phyloP scores from a whole-genome alignment of 2,329 filamentous ascomycete genomes.

The Fonsecaea erecta region DNA sequence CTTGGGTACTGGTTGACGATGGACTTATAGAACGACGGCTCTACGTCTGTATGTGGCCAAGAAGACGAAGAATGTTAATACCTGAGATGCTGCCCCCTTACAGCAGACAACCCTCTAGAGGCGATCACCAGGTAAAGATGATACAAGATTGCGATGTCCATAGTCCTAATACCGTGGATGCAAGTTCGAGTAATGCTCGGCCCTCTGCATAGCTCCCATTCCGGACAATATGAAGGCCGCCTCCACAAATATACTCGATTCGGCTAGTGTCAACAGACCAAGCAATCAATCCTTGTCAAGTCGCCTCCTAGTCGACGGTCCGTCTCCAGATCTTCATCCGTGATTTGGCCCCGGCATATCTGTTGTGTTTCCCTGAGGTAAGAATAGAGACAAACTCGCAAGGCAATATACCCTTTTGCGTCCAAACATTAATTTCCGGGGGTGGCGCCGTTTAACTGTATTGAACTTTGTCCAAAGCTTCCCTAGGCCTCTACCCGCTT shows the following conservation, averaged over 20 bases:
- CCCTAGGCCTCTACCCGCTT: background rate
- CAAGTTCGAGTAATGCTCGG: background rate
- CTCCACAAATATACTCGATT: background rate
- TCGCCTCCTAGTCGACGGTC: background rate
- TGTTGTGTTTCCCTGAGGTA: background rate
- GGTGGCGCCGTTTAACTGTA: background rate
- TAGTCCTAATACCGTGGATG: background rate
- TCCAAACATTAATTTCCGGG: constrained; percentile 1
- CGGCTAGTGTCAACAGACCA: background rate
- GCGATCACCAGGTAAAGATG: background rate
- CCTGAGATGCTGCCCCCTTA: background rate
- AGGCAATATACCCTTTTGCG: too few relatives aligned
- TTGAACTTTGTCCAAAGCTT: background rate
- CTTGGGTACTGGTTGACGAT: background rate
- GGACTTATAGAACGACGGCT: background rate
- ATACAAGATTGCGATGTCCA: background rate
- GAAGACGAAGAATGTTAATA: background rate
- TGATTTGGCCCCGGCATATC: background rate
- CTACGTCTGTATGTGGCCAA: background rate
- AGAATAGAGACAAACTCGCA: too few relatives aligned
- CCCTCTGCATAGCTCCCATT: background rate
- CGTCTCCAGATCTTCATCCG: background rate
- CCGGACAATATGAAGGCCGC: background rate
- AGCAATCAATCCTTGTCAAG: background rate
- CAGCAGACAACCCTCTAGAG: background rate